Conservation (phyloP, 352 stramenopile species). For the Phytopythium delawarense region DNA sequence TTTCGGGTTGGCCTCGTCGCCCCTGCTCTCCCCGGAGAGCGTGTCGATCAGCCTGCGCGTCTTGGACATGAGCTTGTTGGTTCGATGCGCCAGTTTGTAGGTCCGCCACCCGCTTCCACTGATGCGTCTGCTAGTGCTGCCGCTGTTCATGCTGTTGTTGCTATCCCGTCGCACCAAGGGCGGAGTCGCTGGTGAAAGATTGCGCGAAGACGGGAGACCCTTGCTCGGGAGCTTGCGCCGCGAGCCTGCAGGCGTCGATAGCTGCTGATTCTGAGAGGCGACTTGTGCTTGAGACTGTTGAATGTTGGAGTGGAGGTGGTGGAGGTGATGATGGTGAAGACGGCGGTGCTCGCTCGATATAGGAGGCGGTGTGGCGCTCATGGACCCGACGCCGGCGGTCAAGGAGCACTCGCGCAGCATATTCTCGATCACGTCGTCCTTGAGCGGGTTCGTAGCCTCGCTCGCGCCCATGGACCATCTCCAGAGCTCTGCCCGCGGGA, state of each 20-base stretch:
- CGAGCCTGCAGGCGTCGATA: slow-evolving; percentile 8
- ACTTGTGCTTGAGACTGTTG: slow-evolving; percentile 7
- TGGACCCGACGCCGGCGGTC: slow-evolving; percentile 10
- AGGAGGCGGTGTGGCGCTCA: slow-evolving; percentile 1
- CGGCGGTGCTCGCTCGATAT: slow-evolving; percentile 5
- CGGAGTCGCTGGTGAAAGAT: slow-evolving; percentile 16
- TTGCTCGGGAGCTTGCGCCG: slow-evolving; percentile 14
- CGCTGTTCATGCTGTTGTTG: not conserved
- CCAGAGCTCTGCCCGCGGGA: slow-evolving; percentile 61
- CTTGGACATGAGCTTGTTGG: slow-evolving; percentile 55
- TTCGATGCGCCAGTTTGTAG: slow-evolving; percentile 60
- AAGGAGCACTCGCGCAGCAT: slow-evolving; percentile 50
- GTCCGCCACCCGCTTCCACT: slow-evolving; percentile 37
- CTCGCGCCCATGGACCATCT: slow-evolving; percentile 30
- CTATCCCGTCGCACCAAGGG: slow-evolving; percentile 7
- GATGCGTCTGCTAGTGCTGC: slow-evolving; percentile 4
- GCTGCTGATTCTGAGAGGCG: slow-evolving; percentile 1
- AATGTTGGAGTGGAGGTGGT: not conserved
- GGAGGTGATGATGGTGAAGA: slow-evolving; percentile 11
- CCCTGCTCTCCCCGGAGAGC: slow-evolving; percentile 11
- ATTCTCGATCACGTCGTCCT: slow-evolving; percentile 46
- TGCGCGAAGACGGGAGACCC: slow-evolving; percentile 10
- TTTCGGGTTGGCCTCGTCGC: not conserved
- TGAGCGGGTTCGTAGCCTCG: not conserved
- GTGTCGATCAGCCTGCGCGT: slow-evolving; percentile 45